These are phyloP conservation scores for Trichosporon coremiiforme DNA, from an alignment of 1,284 basidiomycete genomes.

Conservation along the genomic window DNA sequence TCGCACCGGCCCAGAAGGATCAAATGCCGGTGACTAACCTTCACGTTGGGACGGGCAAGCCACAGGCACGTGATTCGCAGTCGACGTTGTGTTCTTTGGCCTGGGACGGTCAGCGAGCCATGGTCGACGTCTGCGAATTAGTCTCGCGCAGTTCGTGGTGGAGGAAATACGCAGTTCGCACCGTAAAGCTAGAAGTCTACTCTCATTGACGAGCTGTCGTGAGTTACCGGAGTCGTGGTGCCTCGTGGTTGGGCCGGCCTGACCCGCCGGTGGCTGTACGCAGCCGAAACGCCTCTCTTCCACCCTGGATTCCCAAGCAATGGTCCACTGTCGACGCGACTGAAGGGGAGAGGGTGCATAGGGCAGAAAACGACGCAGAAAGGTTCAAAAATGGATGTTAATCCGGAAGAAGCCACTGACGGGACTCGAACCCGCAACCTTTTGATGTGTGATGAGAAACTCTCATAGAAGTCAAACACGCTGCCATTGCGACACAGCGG, in stretches of 20 bases:
- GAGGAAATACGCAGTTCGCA: neutral
- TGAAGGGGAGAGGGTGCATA: neutral
- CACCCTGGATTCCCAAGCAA: no score
- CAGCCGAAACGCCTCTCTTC: no score
- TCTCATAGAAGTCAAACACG: conserved; percentile 22
- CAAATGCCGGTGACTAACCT: conserved; percentile 6
- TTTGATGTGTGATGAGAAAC: conserved; percentile 21
- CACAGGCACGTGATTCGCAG: conserved; percentile 6
- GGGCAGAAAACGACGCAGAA: neutral
- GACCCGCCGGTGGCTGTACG: no score
- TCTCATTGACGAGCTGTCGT: neutral
- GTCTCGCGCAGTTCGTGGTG: neutral
- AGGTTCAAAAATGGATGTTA: neutral
- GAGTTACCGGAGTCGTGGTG: neutral
- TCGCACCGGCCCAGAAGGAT: neutral
- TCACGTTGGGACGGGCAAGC: neutral
- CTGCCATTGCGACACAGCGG: conserved; percentile 22
- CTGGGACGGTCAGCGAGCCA: neutral
- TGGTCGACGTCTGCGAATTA: no score
- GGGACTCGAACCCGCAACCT: conserved; percentile 23
- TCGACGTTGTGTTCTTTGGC: no score
- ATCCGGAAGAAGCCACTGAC: conserved; percentile 7
- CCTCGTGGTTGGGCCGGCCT: neutral
- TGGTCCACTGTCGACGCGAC: no score
- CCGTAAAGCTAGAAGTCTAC: neutral